Evolutionary conservation across 164 flowering plant genomes (phyloP).

Genomic region (Liriodendron chinense): DNA sequence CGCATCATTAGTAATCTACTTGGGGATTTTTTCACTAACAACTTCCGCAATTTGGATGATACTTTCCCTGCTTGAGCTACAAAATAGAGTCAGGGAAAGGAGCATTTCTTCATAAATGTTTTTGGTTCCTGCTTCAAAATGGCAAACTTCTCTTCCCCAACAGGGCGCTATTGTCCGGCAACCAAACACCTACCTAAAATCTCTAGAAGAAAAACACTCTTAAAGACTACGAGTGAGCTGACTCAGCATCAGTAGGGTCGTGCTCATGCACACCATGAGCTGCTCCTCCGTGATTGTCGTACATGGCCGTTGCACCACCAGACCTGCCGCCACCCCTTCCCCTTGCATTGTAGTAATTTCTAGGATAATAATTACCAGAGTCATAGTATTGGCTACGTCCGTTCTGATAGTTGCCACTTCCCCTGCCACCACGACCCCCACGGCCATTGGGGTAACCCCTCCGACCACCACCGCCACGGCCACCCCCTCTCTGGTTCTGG

Average conservation of each 20-base stretch:
- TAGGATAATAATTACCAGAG: slow-evolving; percentile 50
- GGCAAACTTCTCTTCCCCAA: not conserved
- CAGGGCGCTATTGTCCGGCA: not conserved
- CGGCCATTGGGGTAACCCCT: slow-evolving; percentile 64
- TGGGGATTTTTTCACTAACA: not conserved
- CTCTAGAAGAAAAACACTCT: not conserved
- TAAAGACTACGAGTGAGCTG: slow-evolving; percentile 20
- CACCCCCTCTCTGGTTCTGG: slow-evolving; percentile 67
- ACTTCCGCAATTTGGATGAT: not conserved
- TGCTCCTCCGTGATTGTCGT: slow-evolving; percentile 38
- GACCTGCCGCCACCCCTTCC: slow-evolving; percentile 55
- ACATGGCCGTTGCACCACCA: slow-evolving; percentile 42
- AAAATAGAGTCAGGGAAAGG: not conserved
- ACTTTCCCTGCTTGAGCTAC: not conserved
- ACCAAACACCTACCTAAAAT: not conserved
- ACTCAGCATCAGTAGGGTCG: slow-evolving; percentile 27
- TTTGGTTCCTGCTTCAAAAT: not conserved
- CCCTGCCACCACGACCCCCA: slow-evolving; percentile 60
- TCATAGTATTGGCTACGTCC: slow-evolving; percentile 60
- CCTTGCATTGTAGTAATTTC: slow-evolving; percentile 42
- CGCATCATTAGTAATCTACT: not conserved
- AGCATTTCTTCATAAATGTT: not conserved
- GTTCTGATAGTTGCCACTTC: slow-evolving; percentile 65
- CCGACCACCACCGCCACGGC: slow-evolving; percentile 57
- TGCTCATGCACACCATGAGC: slow-evolving; percentile 26